Base-by-base conservation (phyloP, 345 rosid genomes). In the Hypericum perforatum region DNA sequence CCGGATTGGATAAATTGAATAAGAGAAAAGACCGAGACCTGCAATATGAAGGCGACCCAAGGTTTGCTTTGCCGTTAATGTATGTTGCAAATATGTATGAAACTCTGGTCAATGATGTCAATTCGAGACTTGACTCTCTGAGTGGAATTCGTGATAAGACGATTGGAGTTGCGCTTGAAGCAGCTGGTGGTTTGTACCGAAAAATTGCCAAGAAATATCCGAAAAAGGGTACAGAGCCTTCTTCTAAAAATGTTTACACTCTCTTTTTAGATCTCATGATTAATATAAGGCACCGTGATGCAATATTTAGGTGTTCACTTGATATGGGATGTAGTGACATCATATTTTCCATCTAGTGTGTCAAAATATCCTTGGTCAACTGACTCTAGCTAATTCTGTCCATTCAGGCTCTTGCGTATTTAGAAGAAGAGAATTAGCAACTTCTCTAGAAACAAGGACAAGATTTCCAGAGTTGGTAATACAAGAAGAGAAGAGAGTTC, bases 401-500 rank as follows among this genome's bases (percentile, higher is more conserved):
- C 12, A 37, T 50, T n/a, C 67, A 91, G 98, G 98, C 62, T 54
- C 66, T 66, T 85, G 62, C 52, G 45, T 71, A 65, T 91, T 71
- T 61, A 91, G 74, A 74, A 85, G 95, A 81, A 85, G 98, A 78
- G 98, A 91, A 70, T 62, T 91, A 62, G 95, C 96, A 46, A 87
- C 98, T 61, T 91, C 96, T 53, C 69, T 79, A 49, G 96, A 87
- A 76, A 91, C 96, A 60, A 79, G 95, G 61, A 78, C 90, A 40
- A 75, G 88, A 50, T 91, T 87, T 71, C 96, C 98, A n/a, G 96
- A 91, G 68, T 69, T 91, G 68, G 98, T 87, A 15, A 79, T 85
- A 75, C 96, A 87, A 37, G 98, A 85, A 69, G 98, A 82, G 76
- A 91, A 87, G 74, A 73, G 92, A 63, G 89, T 91, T 68, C 92